Evolutionary conservation across 2,329 filamentous ascomycete species (phyloP).

Genomic region (Phaeosphaeriaceae sp.): DNA sequence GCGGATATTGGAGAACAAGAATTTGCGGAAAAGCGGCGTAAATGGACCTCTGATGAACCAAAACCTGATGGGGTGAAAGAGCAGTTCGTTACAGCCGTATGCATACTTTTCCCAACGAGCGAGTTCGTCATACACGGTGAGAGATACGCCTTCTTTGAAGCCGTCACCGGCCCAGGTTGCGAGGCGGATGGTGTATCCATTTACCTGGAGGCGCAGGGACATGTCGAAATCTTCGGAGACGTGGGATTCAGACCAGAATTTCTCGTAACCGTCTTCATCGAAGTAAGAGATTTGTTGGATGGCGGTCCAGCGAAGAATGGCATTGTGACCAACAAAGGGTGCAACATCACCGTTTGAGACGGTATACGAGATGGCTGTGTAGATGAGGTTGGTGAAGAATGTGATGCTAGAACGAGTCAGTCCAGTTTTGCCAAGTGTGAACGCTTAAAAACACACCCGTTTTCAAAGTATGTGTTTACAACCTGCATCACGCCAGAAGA

Average conservation of each 20-base stretch:
- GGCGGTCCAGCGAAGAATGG: constrained; percentile 73
- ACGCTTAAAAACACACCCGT: constrained; percentile 46
- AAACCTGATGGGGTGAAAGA: constrained; percentile 71
- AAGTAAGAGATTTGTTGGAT: constrained; percentile 62
- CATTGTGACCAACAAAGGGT: constrained; percentile 80
- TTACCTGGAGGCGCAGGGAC: constrained; percentile 72
- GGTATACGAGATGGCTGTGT: constrained; percentile 73
- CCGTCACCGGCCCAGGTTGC: constrained; percentile 72
- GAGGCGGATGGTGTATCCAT: constrained; percentile 72
- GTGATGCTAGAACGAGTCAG: constrained; percentile 59
- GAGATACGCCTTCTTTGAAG: constrained; percentile 76
- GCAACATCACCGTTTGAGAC: constrained; percentile 75
- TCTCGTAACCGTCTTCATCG: constrained; percentile 57
- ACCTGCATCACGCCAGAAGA: constrained; percentile 75
- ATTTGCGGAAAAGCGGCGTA: constrained; percentile 67
- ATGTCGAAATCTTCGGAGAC: constrained; percentile 83
- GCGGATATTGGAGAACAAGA: constrained; percentile 66
- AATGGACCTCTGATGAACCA: constrained; percentile 70
- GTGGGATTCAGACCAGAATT: constrained; percentile 77
- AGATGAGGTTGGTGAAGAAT: constrained; percentile 81
- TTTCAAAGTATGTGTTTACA: constrained; percentile 74
- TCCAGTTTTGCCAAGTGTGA: not conserved
- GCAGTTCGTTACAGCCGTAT: constrained; percentile 73
- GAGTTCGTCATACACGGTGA: constrained; percentile 76
- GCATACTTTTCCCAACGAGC: constrained; percentile 75